Percentiles rank a stretch among this genome's conserved stretches.
These are phyloP conservation scores for Ajuga reptans DNA, from an alignment of 305 asterid species.

Conservation along the genomic window DNA sequence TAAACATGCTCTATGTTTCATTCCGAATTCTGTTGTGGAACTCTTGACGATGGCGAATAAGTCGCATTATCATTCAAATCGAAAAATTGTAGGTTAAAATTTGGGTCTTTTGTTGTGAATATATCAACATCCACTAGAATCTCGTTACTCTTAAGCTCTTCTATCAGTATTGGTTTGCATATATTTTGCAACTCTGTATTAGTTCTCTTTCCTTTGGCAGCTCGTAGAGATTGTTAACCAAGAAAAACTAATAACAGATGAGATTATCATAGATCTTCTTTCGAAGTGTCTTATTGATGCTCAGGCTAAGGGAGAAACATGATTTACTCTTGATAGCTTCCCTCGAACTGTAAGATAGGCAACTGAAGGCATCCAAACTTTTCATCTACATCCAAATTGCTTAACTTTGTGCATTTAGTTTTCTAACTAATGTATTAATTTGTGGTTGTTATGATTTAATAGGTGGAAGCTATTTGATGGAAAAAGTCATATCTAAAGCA, in stretches of 20 bases:
- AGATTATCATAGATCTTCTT: constrained; percentile 67
- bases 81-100: not conserved
- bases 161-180: not conserved
- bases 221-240: constrained; percentile 74
- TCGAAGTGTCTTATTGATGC: constrained; percentile 80
- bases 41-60: too few species aligned
- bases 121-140: not conserved
- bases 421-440: too few species aligned
- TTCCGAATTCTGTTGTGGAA: not conserved
- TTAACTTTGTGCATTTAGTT: too few species aligned
- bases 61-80: not conserved
- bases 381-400: too few species aligned
- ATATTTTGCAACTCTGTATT: constrained; percentile 8
- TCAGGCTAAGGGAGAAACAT: constrained; percentile 69
- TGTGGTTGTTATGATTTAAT: too few species aligned
- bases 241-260: constrained; percentile 79
- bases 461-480: too few species aligned
- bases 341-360: constrained; percentile 95
- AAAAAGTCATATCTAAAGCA: too few species aligned
- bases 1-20: not conserved
- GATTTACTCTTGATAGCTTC: constrained; percentile 91
- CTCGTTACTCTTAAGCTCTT: not conserved
- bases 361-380: too few species aligned
- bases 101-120: not conserved
- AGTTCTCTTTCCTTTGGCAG: constrained; percentile 39